phyloP scores from a whole-genome alignment of 2,329 filamentous ascomycete species.

The Aspergillus melleus region DNA sequence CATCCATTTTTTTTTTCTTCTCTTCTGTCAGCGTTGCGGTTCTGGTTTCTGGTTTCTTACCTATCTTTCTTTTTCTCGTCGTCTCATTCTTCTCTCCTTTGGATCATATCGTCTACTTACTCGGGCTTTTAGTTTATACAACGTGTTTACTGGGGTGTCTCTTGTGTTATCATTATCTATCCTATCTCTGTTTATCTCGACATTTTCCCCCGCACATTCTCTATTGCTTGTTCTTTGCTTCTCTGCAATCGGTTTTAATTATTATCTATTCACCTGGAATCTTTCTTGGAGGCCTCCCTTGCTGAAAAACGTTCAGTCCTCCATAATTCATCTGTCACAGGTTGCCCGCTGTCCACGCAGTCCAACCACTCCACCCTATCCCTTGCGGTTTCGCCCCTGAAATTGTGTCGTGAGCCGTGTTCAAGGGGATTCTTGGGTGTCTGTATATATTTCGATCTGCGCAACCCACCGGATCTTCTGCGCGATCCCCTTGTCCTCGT shows the following conservation, averaged over 20 bases:
- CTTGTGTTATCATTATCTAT: slow-evolving; percentile 1
- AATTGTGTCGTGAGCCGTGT: slow-evolving; percentile 7
- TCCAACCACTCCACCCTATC: neutral
- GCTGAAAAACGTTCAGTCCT: slow-evolving; percentile 1
- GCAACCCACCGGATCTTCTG: slow-evolving; percentile 1
- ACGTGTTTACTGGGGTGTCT: neutral
- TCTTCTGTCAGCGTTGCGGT: slow-evolving; percentile 8
- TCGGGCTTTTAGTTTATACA: slow-evolving; percentile 4
- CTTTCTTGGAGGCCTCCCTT: slow-evolving; percentile 3
- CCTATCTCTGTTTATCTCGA: neutral
- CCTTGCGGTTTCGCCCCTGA: slow-evolving; percentile 15
- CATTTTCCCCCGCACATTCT: neutral
- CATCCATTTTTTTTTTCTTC: slow-evolving; percentile 11
- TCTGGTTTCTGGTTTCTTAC: slow-evolving; percentile 7
- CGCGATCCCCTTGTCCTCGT: neutral
- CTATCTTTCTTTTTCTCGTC: slow-evolving; percentile 13
- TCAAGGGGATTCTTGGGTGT: slow-evolving; percentile 8
- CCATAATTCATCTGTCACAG: slow-evolving; percentile 5
- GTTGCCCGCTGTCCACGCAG: neutral
- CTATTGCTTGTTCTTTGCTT: neutral
- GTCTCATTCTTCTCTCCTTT: neutral
- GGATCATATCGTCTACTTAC: slow-evolving; percentile 3
- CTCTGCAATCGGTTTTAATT: neutral
- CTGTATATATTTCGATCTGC: slow-evolving; percentile 10
- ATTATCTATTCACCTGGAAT: neutral